Base-by-base conservation (phyloP, 306 rosid genomes). In the Cucurbita moschata region DNA sequence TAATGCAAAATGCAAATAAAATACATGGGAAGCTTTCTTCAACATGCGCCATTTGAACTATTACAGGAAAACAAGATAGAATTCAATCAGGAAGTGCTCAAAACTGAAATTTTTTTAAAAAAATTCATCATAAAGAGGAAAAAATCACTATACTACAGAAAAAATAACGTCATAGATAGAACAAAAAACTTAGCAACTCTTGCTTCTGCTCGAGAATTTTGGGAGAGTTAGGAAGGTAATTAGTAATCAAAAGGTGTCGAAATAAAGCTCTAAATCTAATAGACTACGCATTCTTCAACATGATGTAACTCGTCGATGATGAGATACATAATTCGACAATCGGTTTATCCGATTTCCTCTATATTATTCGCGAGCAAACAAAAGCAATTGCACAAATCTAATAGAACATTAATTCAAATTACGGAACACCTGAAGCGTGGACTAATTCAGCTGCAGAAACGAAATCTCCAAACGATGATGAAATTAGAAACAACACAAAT, bases 11-110 rank as follows among this genome's bases (percentile, higher is more conserved):
- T 91, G 99, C 84, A 95, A 83, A 78, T 83, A 89, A 79, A 95
- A 86, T 63, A 95, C 92, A 73, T 95, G 99, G 59, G 93, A 81
- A 62, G 99, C 96, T 81, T 91, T 95, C 99, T 95, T 95, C 88
- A 80, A 72, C 72, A 95, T 75, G 73, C 87, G 92, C 99, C 99
- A 95, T 88, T 89, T 95, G 83, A 91, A 95, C 99, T 95, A 82
- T 76, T 23, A 5, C 85, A 87, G 5, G 71, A 71, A 76, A 82
- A 72, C 44, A 52, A 76, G 5, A 81, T 67, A 69, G 80, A 59
- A 79, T 79, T 75, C 78, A 61, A 79, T 69, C 75, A 49, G 65
- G 40, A 38, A 47, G 71, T 64, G 70, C 46, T 56, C 66, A 40
- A 14, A 30, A n/a, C 18, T 61, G 71, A 59, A 61, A 72, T 1